phyloP scores from a whole-genome alignment of 768 basidiomycete genomes.

The Phallus indusiatus region DNA sequence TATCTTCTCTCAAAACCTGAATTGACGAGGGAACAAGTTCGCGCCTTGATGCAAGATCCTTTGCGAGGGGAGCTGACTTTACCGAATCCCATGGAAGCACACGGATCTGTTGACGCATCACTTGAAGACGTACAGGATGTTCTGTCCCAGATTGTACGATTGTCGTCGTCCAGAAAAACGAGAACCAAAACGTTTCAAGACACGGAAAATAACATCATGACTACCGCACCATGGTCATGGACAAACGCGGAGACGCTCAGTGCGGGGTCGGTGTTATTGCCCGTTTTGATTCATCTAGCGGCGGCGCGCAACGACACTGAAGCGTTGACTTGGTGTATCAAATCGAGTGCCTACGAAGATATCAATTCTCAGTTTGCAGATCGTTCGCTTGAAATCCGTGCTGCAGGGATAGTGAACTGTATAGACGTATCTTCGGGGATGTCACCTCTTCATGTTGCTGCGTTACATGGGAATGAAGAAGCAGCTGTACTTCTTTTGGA shows the following conservation, averaged over 20 bases:
- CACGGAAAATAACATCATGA: constrained; percentile 31
- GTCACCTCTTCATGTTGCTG: constrained; percentile 72
- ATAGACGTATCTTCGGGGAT: constrained; percentile 61
- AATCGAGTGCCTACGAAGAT: constrained; percentile 13
- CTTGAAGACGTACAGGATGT: constrained; percentile 55
- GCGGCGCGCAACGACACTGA: constrained; percentile 61
- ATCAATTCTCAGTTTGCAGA: constrained; percentile 12
- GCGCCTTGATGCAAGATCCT: constrained; percentile 64
- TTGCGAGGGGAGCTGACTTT: constrained; percentile 84
- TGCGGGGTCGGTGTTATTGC: constrained; percentile 62
- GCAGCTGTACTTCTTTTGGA: constrained; percentile 44
- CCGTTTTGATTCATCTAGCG: constrained; percentile 72
- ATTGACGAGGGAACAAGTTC: constrained; percentile 56
- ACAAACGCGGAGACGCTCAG: constrained; percentile 67
- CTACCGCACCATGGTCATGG: constrained; percentile 62
- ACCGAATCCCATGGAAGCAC: constrained; percentile 18
- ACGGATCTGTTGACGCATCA: constrained; percentile 31
- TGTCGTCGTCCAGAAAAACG: constrained; percentile 35
- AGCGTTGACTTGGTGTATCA: constrained; percentile 51
- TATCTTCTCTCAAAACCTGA: constrained; percentile 86
- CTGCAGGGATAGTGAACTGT: constrained; percentile 66
- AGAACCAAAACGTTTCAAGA: constrained; percentile 27
- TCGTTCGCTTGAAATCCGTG: constrained; percentile 28
- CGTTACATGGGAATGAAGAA: constrained; percentile 49
- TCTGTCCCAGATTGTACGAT: constrained; percentile 58